Evolutionary conservation across 129 eudicot genomes (phyloP).

Genomic region (Pittosporum tobira): DNA sequence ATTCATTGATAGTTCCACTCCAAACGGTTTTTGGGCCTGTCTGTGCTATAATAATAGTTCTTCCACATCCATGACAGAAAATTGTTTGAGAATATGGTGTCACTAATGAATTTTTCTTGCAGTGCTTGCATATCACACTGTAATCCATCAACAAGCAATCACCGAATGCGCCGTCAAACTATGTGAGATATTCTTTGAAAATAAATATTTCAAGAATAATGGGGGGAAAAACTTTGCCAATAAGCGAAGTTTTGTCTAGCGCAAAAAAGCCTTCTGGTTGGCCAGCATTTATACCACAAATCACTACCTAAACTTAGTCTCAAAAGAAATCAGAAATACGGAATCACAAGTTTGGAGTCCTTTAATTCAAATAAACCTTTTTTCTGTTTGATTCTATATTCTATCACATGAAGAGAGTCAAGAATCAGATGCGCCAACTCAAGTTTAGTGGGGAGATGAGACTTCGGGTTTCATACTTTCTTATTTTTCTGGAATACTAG

Average conservation of each 20-base stretch:
- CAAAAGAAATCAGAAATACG: neutral
- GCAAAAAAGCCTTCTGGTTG: neutral
- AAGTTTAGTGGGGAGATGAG: neutral
- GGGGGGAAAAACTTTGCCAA: neutral
- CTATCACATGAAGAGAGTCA: neutral
- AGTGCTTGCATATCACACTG: conserved; percentile 10
- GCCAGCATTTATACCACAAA: neutral
- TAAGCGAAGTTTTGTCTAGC: neutral
- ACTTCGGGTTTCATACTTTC: no score
- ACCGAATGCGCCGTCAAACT: no score
- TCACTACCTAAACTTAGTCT: neutral
- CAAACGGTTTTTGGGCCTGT: neutral
- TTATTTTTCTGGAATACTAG: neutral
- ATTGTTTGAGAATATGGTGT: conserved; percentile 10
- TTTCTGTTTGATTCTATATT: neutral
- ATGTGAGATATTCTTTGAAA: neutral
- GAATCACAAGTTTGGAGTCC: neutral
- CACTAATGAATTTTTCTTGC: conserved; percentile 8
- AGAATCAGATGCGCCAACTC: conserved; percentile 5
- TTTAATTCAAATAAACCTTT: neutral
- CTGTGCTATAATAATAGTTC: conserved; percentile 9
- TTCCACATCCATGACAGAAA: conserved; percentile 28
- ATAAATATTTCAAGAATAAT: neutral
- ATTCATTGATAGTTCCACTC: neutral
- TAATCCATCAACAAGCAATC: conserved; percentile 3